Evolutionary conservation across 2,329 filamentous ascomycete species (phyloP).

Genomic region (Trichoderma sp.): DNA sequence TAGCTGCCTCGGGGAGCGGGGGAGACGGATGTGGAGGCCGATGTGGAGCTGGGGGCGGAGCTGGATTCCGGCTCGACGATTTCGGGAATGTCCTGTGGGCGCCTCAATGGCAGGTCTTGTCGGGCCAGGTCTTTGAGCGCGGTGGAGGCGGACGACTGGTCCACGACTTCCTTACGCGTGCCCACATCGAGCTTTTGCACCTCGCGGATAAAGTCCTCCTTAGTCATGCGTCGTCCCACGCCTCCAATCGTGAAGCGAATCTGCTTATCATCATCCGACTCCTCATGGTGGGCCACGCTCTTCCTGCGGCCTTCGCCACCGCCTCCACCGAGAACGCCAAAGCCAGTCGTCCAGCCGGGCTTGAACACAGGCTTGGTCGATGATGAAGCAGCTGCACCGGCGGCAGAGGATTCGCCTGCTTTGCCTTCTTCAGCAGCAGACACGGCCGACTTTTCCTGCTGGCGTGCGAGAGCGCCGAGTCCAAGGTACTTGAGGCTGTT

Average conservation of each 20-base stretch:
- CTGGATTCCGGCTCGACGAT: constrained; percentile 25
- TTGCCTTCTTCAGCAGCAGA: constrained; percentile 34
- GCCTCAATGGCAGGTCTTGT: constrained; percentile 32
- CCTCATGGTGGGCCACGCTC: constrained; percentile 41
- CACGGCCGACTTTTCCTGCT: constrained; percentile 37
- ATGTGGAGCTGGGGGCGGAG: constrained; percentile 24
- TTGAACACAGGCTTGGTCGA: constrained; percentile 41
- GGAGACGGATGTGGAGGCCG: constrained; percentile 9
- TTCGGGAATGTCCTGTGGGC: constrained; percentile 21
- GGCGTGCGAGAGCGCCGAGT: constrained; percentile 46
- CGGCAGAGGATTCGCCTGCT: constrained; percentile 30
- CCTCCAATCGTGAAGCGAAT: constrained; percentile 76
- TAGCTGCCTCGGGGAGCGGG: constrained; percentile 1
- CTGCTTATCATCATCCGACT: constrained; percentile 65
- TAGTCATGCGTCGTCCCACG: constrained; percentile 72
- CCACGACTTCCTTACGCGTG: constrained; percentile 55
- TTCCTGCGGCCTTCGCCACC: constrained; percentile 38
- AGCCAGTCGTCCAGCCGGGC: constrained; percentile 52
- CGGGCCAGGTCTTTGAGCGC: constrained; percentile 51
- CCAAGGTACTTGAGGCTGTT: constrained; percentile 55
- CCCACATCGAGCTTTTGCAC: constrained; percentile 70
- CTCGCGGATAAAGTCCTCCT: constrained; percentile 74
- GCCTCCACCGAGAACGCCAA: constrained; percentile 38
- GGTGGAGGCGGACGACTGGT: constrained; percentile 48
- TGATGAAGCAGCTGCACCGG: constrained; percentile 24